These are phyloP conservation scores for Starmerella floris DNA, from an alignment of 805 yeast genomes.

Conservation along the genomic window DNA sequence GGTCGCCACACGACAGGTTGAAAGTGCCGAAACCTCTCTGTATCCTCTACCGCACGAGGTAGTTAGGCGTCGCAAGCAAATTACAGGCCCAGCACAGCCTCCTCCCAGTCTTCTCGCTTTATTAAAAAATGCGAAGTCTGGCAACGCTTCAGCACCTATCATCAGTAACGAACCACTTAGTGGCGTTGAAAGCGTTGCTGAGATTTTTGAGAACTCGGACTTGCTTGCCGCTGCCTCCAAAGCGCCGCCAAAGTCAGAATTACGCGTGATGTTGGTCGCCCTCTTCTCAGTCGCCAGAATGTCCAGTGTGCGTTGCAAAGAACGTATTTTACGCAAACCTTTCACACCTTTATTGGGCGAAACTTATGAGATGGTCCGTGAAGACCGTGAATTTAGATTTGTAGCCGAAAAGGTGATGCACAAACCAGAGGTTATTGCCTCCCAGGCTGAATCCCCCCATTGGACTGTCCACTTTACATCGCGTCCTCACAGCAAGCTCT, in stretches of 20 bases:
- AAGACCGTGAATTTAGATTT: constrained; percentile 61
- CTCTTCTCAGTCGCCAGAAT: constrained; percentile 69
- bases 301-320: constrained; percentile 58
- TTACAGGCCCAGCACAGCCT: constrained; percentile 40
- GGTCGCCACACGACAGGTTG: too few species aligned
- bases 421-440: constrained; percentile 74
- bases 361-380: constrained; percentile 78
- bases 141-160: constrained; percentile 71
- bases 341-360: constrained; percentile 92
- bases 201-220: constrained; percentile 61
- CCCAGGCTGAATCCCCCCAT: constrained; percentile 52
- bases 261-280: constrained; percentile 50
- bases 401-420: constrained; percentile 80
- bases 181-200: constrained; percentile 65
- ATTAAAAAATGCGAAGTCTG: constrained; percentile 69
- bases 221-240: constrained; percentile 52
- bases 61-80: constrained; percentile 43
- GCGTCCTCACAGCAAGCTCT: constrained; percentile 62
- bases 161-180: constrained; percentile 85
- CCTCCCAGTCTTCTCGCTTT: constrained; percentile 78
- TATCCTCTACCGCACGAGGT: constrained; percentile 49
- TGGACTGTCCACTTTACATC: constrained; percentile 43
- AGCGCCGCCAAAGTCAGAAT: constrained; percentile 36
- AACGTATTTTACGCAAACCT: constrained; percentile 72
- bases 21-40: constrained; percentile 26